Evolutionary conservation across 768 basidiomycete species (phyloP).

Genomic region (Tulasnella calospora): DNA sequence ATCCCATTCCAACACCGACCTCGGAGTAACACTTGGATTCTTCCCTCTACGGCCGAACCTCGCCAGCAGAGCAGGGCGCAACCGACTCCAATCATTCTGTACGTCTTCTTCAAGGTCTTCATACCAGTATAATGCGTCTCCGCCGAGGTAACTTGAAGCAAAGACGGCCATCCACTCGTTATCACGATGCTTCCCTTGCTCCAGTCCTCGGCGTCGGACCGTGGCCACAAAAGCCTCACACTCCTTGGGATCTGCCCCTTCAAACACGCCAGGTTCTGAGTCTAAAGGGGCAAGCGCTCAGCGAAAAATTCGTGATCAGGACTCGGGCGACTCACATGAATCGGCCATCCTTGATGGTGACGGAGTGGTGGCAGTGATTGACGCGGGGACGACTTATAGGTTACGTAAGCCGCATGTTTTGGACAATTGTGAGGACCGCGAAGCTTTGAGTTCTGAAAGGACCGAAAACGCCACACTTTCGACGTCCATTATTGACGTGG

Average conservation of each 20-base stretch:
- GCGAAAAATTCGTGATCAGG: not conserved
- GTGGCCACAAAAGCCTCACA: not conserved
- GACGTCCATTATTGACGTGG: too few species aligned
- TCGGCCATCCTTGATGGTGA: not conserved
- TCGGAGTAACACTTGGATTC: not conserved
- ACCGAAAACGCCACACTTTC: not conserved
- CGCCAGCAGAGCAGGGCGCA: not conserved
- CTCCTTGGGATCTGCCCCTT: not conserved
- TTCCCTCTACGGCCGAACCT: not conserved
- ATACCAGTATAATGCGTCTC: slow-evolving; percentile 1
- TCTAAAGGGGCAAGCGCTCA: not conserved
- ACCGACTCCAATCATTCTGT: not conserved
- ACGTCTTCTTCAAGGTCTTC: not conserved
- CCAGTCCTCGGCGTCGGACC: not conserved
- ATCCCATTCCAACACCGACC: not conserved
- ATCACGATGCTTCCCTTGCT: slow-evolving; percentile 1
- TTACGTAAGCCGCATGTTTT: not conserved
- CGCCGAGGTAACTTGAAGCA: not conserved
- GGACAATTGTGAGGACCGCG: not conserved
- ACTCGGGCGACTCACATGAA: not conserved
- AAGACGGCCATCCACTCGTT: slow-evolving; percentile 6
- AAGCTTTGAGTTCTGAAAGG: not conserved
- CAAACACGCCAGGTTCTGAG: not conserved
- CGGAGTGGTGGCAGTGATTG: not conserved
- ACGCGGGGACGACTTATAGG: not conserved